Evolutionary conservation across 2,329 filamentous ascomycete species (phyloP).

Genomic region (Paecilomyces fulvus): DNA sequence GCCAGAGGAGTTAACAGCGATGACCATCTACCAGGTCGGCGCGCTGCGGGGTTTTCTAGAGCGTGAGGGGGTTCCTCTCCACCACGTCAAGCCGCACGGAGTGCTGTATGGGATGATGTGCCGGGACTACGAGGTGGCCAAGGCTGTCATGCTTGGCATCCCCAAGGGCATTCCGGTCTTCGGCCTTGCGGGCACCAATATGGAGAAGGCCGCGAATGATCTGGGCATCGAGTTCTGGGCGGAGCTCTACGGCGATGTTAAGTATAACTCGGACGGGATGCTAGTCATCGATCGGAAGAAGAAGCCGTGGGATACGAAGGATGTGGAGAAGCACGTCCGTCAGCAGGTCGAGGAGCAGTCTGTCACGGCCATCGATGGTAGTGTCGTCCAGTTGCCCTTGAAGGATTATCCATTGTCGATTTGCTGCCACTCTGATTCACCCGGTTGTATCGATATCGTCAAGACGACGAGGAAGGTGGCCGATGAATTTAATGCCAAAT

Average conservation of each 20-base stretch:
- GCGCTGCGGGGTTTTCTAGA: constrained; percentile 53
- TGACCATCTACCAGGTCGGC: constrained; percentile 55
- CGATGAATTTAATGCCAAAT: constrained; percentile 35
- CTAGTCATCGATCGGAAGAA: constrained; percentile 52
- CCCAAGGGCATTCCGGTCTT: constrained; percentile 45
- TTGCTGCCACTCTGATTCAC: constrained; percentile 42
- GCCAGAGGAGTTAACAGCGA: constrained; percentile 49
- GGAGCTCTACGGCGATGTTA: constrained; percentile 50
- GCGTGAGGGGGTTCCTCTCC: constrained; percentile 46
- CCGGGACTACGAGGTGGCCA: constrained; percentile 43
- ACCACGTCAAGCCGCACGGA: constrained; percentile 58
- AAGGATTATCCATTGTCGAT: constrained; percentile 36
- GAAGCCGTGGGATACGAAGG: constrained; percentile 38
- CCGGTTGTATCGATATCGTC: constrained; percentile 38
- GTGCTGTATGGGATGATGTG: constrained; percentile 52
- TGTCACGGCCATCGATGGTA: constrained; percentile 35
- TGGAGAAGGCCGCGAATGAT: constrained; percentile 47
- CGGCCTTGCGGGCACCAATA: constrained; percentile 46
- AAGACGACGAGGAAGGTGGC: constrained; percentile 30
- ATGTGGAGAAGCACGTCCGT: constrained; percentile 34
- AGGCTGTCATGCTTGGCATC: constrained; percentile 46
- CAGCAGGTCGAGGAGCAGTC: constrained; percentile 35
- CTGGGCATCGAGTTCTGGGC: constrained; percentile 46
- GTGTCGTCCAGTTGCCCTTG: constrained; percentile 29
- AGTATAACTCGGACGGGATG: constrained; percentile 43